phyloP scores from a whole-genome alignment of 345 rosid species.

The Heritiera fomes region DNA sequence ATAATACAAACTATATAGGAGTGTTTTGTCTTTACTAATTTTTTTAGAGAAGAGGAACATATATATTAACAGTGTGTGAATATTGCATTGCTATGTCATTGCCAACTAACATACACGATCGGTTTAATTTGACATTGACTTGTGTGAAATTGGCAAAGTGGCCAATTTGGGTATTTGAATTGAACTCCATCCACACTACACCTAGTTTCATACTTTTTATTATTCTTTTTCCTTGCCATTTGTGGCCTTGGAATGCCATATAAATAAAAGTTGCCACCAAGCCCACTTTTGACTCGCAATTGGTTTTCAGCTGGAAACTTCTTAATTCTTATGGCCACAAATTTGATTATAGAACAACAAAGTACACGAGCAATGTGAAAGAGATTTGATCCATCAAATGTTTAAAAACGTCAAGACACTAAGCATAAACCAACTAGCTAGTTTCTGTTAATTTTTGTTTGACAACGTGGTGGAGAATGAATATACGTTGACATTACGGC shows the following conservation, averaged over 20 bases:
- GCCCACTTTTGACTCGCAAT: background rate
- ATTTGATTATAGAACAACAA: background rate
- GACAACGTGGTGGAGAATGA: background rate
- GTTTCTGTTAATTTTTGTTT: background rate
- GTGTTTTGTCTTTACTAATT: no score
- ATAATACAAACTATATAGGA: no score
- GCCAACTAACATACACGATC: background rate
- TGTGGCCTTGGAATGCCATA: background rate
- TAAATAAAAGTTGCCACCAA: background rate
- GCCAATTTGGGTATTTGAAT: background rate
- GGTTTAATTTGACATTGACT: slow-evolving; percentile 5
- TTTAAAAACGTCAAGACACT: background rate
- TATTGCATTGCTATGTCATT: background rate
- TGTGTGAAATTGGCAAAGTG: background rate
- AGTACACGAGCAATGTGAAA: background rate
- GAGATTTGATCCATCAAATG: background rate
- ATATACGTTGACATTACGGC: background rate
- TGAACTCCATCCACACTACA: background rate
- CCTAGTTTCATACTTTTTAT: no score
- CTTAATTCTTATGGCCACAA: background rate
- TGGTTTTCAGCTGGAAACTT: background rate
- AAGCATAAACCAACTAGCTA: background rate
- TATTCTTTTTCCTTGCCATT: background rate
- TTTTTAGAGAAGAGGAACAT: no score
- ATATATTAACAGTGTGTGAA: no score